Base-by-base conservation (phyloP, 2,329 filamentous ascomycete species). In the Alternaria incomplexa region DNA sequence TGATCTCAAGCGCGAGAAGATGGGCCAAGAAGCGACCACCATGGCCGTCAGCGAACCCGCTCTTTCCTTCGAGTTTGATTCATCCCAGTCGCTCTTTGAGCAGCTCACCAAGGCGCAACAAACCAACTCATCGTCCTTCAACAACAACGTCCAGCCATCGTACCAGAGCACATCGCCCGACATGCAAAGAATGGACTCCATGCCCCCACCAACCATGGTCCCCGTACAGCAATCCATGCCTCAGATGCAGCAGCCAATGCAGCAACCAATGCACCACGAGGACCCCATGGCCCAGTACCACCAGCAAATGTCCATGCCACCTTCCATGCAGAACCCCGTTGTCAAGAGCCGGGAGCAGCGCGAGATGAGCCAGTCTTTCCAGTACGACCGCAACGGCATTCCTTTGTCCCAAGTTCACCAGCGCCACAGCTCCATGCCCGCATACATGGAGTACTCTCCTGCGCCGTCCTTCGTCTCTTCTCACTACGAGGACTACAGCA, bases 51-150 rank as follows among this genome's bases (percentile, higher is more conserved):
- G 91, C 87, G 96, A 99, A 84, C 96, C 96, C 36, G 96, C 96
- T 55, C 85, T 98, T 74, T 99, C 96, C 1, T 99, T 99, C 85
- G 93, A 99, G 83, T 99, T 97, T 83, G 96, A 99, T 84, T 97
- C 96, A 23, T 98, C 96, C 32, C 96, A 99, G 83, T 98, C 96
- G 72, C 90, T 99, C 64, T 99, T 97, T 80, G 96, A 99, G 86
- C 96, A 99, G 85, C 90, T 99, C 84, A 99, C 96, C 75, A 99
- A 98, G 86, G 94, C 95, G 51, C 96, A 99, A 83, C 96, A 98
- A 87, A 95, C 94, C 81, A 98, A 97, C 84, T 96, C 95, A 8
- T 98, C 96, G 4, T 97, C 95, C 2, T 98, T 97, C 86, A 93
- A 89, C 82, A 92, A 92, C 68, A 85, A 84, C 75, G 83, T 85